Base-by-base conservation (phyloP, 192 early-diverging fungal genomes). In the Pilaira anomala region DNA sequence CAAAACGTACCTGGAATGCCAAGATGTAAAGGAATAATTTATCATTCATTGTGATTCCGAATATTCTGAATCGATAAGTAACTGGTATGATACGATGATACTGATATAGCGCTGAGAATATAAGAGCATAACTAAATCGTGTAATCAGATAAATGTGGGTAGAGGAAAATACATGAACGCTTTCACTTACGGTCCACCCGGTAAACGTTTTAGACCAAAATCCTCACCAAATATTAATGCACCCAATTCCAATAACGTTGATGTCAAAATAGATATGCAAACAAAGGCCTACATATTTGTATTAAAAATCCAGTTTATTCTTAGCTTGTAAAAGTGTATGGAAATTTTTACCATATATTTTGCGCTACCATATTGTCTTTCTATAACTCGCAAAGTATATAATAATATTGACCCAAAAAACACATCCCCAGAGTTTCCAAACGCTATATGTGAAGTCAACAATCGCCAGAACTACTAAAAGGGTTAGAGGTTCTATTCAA, bases 301-400 rank as follows among this genome's bases (percentile, higher is more conserved):
- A 49, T 52, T 40, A 29, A 54, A 25, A 7, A 8, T 46, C 4
- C 9, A 4, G 24, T 7, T 9, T 44, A 19, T 25, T n/a, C 51
- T 40, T 40, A n/a, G n/a, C n/a, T n/a, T n/a, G n/a, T n/a, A n/a
- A n/a, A n/a, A n/a, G n/a, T n/a, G n/a, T n/a, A n/a, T n/a, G n/a
- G n/a, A n/a, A n/a, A n/a, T 9, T 50, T 65, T 51, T 83, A 82
- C 85, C 39, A 70, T 76, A 68, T 85, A 88, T 73, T 88, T 88
- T 18, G 76, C 62, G 30, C 75, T 76, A 28, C 86, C 85, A 73
- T 78, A 88, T 19, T 80, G 80, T 22, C 83, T 80, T 60, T 88
- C 86, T 54, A 88, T 77, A 18, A 79, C 68, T 28, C 81, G 63
- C 60, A 86, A 69, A 30, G 83, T 69, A 57, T 86, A 88, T 7